A percentile compares a stretch with the other conserved stretches of the same genome.
These are phyloP conservation scores for Globisporangium carolinianum DNA, from an alignment of 352 stramenopile species.

Conservation along the genomic window DNA sequence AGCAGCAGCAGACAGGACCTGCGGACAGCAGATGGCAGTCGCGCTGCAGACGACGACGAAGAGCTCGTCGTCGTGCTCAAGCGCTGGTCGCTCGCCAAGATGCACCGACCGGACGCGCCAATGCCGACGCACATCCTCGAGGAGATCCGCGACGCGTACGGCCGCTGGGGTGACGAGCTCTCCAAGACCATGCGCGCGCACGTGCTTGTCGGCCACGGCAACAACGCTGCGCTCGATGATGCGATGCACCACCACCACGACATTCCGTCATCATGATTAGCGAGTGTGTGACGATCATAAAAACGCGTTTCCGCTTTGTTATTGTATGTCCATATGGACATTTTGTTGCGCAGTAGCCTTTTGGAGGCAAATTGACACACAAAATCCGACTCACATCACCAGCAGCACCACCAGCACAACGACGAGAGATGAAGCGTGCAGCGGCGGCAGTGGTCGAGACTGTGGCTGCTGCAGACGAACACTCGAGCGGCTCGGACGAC, in stretches of 20 bases:
- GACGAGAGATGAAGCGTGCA: no score
- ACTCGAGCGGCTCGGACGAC: slow-evolving; percentile 6
- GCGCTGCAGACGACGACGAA: slow-evolving; percentile 5
- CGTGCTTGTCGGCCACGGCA: background rate
- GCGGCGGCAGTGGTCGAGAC: no score
- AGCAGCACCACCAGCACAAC: background rate
- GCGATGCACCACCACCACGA: no score
- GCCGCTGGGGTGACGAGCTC: slow-evolving; percentile 44
- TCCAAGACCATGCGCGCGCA: slow-evolving; percentile 24
- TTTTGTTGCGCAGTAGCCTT: no score
- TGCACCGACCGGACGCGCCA: slow-evolving; percentile 13
- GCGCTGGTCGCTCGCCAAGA: slow-evolving; percentile 22
- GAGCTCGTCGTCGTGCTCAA: slow-evolving; percentile 28
- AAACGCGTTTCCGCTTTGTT: no score
- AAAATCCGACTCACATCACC: no score
- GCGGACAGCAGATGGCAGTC: slow-evolving; percentile 8
- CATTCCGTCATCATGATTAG: no score
- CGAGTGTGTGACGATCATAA: no score
- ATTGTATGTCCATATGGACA: no score
- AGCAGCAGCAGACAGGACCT: background rate
- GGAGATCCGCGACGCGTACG: slow-evolving; percentile 32
- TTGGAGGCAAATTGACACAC: no score
- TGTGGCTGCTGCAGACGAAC: no score
- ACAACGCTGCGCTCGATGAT: no score
- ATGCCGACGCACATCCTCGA: slow-evolving; percentile 22